Evolutionary conservation across 371 early-diverging fungal species (phyloP).

Genomic region (Apophysomyces ossiformis): DNA sequence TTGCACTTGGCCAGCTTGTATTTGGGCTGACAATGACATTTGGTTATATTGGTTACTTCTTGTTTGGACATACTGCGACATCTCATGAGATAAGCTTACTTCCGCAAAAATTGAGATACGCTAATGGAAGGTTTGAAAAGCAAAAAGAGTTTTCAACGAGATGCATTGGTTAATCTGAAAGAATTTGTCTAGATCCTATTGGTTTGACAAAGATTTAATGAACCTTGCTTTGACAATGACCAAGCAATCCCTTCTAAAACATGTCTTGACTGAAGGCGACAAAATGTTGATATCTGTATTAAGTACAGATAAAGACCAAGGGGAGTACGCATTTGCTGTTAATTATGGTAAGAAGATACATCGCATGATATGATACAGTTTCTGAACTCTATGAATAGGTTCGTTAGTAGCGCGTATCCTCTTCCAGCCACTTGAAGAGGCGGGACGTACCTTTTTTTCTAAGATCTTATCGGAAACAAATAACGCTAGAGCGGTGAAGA

Average conservation of each 20-base stretch:
- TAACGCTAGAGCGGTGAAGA: slow-evolving; percentile 17
- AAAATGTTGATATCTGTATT: slow-evolving; percentile 81
- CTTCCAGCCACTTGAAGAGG: slow-evolving; percentile 95
- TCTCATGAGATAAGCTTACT: slow-evolving; percentile 28
- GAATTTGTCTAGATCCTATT: slow-evolving; percentile 32
- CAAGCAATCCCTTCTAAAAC: slow-evolving; percentile 88
- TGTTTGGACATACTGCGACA: slow-evolving; percentile 29
- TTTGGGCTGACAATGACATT: slow-evolving; percentile 62
- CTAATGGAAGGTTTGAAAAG: slow-evolving; percentile 34
- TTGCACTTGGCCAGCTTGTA: slow-evolving; percentile 77
- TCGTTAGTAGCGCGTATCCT: slow-evolving; percentile 89
- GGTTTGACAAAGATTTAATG: slow-evolving; percentile 64
- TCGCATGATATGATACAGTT: neutral
- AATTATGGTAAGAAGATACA: slow-evolving; percentile 73
- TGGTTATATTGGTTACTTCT: slow-evolving; percentile 61
- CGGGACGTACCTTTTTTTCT: slow-evolving; percentile 82
- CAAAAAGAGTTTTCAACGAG: neutral
- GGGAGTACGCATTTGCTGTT: slow-evolving; percentile 83
- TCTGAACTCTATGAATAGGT: slow-evolving; percentile 46
- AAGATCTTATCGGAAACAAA: slow-evolving; percentile 41
- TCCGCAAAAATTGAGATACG: slow-evolving; percentile 40
- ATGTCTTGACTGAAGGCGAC: slow-evolving; percentile 94
- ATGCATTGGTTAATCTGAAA: neutral
- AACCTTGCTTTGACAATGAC: slow-evolving; percentile 78
- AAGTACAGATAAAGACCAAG: slow-evolving; percentile 67